Base-by-base conservation (phyloP, 1,139 yeast species). In the Trichomonascaceae sp. region DNA sequence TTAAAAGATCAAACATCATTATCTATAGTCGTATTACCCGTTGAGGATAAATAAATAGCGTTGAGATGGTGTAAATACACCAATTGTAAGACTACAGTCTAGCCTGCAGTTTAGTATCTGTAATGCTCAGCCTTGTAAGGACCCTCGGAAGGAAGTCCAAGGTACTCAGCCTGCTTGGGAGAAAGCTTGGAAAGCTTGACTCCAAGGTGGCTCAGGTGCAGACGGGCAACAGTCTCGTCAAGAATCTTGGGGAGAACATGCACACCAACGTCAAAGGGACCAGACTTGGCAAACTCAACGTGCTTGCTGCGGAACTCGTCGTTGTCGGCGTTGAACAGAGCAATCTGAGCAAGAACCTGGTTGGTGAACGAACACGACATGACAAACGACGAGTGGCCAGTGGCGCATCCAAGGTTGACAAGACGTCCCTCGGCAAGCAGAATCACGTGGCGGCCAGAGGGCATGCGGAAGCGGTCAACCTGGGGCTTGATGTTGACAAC, bases 281-380 rank as follows among this genome's bases (percentile, higher is more conserved):
- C 94, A 51, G 92, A 74, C 72, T 81, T 82, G 61, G 82, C 73
- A 64, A 89, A 89, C 74, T 87, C 97, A 48, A 85, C 80, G 69
- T 65, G 78, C 62, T 76, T 64, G 47, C 70, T 56, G 68, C 84
- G 80, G 84, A 89, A 89, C 46, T 61, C 75, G 44, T 63, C 69
- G 67, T 89, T 87, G 45, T 79, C 60, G 56, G 93, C 77, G 67
- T 87, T 89, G 93, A 71, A 89, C 60, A 89, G 74, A 57, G 98
- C 99, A 58, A 92, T 87, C 74, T 89, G 99, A 54, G 99, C 99
- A 64, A 89, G 75, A 48, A 89, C 98, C 72, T 89, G 99, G 81
- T 89, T 89, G 54, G 97, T 84, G 93, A 89, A 89, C 41, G 98
- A 89, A 74, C 98, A 89, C 46, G 97, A 87, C 99, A 89, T 89